Percentiles rank a stretch among this genome's conserved stretches.
Conservation (phyloP, 345 rosid genomes). For the Turnera subulata region DNA sequence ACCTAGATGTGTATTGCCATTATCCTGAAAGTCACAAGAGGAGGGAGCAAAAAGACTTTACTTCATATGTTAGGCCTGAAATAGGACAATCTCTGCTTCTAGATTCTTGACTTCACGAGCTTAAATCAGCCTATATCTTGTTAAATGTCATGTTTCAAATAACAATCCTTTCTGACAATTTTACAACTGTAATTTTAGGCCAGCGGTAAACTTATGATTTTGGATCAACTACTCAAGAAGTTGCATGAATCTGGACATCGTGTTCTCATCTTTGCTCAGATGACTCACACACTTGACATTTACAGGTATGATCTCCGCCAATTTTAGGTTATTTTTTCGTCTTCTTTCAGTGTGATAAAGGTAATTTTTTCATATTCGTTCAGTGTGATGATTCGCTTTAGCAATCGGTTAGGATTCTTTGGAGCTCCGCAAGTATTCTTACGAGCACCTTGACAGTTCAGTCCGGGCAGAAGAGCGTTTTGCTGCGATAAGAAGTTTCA, state of each 20-base stretch:
- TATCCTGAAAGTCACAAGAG: background rate
- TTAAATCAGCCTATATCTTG: no score
- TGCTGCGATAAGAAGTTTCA: conserved; percentile 84
- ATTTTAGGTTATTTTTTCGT: conserved; percentile 4
- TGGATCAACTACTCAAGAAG: conserved; percentile 66
- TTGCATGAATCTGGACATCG: conserved; percentile 64
- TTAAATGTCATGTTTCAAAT: background rate
- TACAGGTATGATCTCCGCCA: conserved; percentile 53
- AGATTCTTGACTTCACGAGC: background rate
- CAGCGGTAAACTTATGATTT: conserved; percentile 74
- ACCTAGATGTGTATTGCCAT: background rate
- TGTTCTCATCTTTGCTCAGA: conserved; percentile 88
- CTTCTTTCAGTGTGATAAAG: conserved; percentile 1
- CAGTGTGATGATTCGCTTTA: no score
- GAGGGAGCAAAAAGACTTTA: background rate
- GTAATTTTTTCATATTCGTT: no score
- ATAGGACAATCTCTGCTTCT: background rate
- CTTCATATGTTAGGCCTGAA: background rate
- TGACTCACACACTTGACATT: conserved; percentile 90
- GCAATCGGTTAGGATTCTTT: conserved; percentile 54
- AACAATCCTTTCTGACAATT: background rate
- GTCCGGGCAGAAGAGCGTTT: conserved; percentile 91
- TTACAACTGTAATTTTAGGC: conserved; percentile 41
- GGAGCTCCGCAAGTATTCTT: conserved; percentile 74
- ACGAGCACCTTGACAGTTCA: conserved; percentile 96